Conservation (phyloP, 805 yeast species). For the Yarrowia sp. region DNA sequence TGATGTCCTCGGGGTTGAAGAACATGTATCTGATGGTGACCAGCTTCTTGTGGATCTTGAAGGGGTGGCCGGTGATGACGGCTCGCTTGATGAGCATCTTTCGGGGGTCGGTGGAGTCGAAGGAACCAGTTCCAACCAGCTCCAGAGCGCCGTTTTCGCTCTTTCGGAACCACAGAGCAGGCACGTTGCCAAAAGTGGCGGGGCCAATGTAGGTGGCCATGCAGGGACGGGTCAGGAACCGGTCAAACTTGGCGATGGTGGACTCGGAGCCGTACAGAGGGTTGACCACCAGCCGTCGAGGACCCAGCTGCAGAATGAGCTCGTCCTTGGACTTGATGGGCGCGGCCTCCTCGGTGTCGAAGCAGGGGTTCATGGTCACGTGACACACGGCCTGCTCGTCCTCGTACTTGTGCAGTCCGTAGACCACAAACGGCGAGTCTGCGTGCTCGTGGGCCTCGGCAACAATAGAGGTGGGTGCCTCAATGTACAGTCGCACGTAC, state of each 20-base stretch:
- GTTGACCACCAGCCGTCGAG: conserved; percentile 79
- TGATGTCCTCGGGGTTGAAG: conserved; percentile 87
- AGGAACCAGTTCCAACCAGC: conserved; percentile 88
- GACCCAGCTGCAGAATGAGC: conserved; percentile 89
- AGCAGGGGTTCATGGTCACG: conserved; percentile 88
- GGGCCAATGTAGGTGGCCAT: conserved; percentile 92
- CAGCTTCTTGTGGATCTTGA: conserved; percentile 90
- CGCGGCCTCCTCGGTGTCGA: conserved; percentile 56
- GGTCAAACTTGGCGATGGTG: conserved; percentile 84
- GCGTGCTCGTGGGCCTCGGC: conserved; percentile 64
- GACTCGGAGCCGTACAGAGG: conserved; percentile 84
- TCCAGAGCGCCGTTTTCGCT: conserved; percentile 55
- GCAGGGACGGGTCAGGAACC: conserved; percentile 74
- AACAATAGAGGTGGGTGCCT: conserved; percentile 51
- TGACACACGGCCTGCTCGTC: conserved; percentile 84
- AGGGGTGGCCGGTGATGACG: conserved; percentile 90
- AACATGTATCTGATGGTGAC: conserved; percentile 97
- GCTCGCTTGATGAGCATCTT: conserved; percentile 88
- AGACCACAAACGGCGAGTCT: conserved; percentile 64
- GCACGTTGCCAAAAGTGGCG: conserved; percentile 75
- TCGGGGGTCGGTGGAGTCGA: conserved; percentile 82
- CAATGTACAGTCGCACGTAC: conserved; percentile 64
- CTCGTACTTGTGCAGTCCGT: conserved; percentile 82
- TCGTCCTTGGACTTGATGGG: conserved; percentile 86
- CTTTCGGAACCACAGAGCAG: conserved; percentile 78